These are phyloP conservation scores for Colletotrichum ledebouriae DNA, from an alignment of 2,329 filamentous ascomycete species.

Conservation along the genomic window DNA sequence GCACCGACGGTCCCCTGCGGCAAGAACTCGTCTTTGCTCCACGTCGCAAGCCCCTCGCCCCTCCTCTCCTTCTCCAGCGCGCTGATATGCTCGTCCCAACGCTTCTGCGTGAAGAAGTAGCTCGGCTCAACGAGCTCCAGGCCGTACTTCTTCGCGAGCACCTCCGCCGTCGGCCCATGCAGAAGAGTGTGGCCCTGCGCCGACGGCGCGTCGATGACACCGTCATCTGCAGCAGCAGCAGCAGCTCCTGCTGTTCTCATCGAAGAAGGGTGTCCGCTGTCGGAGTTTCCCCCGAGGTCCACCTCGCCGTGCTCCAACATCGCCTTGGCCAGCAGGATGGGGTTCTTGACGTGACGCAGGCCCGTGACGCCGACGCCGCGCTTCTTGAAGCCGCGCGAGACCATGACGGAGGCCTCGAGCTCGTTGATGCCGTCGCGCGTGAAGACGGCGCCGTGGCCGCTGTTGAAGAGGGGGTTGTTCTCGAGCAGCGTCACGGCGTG, in stretches of 20 bases:
- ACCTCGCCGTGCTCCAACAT: conserved; percentile 77
- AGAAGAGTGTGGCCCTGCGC: conserved; percentile 80
- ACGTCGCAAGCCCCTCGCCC: conserved; percentile 59
- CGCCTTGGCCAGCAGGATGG: conserved; percentile 78
- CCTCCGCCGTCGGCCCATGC: conserved; percentile 76
- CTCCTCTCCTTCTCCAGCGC: conserved; percentile 66
- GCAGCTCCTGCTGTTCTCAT: not conserved
- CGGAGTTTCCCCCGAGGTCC: conserved; percentile 62
- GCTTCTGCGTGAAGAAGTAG: conserved; percentile 84
- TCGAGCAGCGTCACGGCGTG: conserved; percentile 83
- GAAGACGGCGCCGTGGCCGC: conserved; percentile 87
- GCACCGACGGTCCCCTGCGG: conserved; percentile 89
- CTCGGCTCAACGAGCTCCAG: conserved; percentile 75
- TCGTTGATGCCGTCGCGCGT: conserved; percentile 86
- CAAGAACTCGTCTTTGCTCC: conserved; percentile 75
- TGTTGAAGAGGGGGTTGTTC: conserved; percentile 86
- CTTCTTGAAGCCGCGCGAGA: conserved; percentile 79
- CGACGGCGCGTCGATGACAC: conserved; percentile 60
- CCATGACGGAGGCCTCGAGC: conserved; percentile 90
- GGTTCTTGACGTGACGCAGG: conserved; percentile 81
- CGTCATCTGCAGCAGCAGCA: not conserved
- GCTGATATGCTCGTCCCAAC: conserved; percentile 82
- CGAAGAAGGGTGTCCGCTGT: conserved; percentile 46
- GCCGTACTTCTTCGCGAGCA: conserved; percentile 76
- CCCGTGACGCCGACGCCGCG: conserved; percentile 83